Conservation (phyloP, 2,329 filamentous ascomycete species). For the Fusarium brevicatenulatum region DNA sequence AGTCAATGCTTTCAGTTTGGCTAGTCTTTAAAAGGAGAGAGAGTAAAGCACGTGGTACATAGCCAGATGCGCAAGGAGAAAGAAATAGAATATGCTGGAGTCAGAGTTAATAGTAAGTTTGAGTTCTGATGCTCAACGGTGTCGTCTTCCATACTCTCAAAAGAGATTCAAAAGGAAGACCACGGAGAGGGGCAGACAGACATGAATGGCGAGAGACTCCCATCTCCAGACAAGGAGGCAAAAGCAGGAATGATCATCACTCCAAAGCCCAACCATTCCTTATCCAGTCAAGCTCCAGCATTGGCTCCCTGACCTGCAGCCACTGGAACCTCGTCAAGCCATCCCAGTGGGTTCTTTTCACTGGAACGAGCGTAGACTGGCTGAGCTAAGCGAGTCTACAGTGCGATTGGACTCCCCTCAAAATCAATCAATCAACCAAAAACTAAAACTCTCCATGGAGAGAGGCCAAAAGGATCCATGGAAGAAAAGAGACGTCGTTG, state of each 20-base stretch:
- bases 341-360: conserved; percentile 17
- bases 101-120: neutral
- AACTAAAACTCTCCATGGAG: neutral
- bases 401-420: conserved; percentile 4
- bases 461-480: neutral
- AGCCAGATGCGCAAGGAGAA: no score
- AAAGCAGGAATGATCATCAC: conserved; percentile 28
- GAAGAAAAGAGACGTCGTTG: neutral
- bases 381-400: conserved; percentile 38
- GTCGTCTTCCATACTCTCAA: neutral
- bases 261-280: neutral
- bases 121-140: neutral
- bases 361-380: conserved; percentile 27
- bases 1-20: conserved; percentile 17
- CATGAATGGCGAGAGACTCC: conserved; percentile 26
- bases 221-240: conserved; percentile 21
- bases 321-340: conserved; percentile 31
- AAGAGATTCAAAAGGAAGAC: conserved; percentile 1
- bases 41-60: neutral
- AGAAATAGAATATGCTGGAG: no score
- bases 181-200: conserved; percentile 35
- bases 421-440: neutral
- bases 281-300: neutral
- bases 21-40: conserved; percentile 9
- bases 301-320: conserved; percentile 33